Evolutionary conservation across 495 filamentous ascomycete species (phyloP).

Genomic region (Lichina pygmaea): DNA sequence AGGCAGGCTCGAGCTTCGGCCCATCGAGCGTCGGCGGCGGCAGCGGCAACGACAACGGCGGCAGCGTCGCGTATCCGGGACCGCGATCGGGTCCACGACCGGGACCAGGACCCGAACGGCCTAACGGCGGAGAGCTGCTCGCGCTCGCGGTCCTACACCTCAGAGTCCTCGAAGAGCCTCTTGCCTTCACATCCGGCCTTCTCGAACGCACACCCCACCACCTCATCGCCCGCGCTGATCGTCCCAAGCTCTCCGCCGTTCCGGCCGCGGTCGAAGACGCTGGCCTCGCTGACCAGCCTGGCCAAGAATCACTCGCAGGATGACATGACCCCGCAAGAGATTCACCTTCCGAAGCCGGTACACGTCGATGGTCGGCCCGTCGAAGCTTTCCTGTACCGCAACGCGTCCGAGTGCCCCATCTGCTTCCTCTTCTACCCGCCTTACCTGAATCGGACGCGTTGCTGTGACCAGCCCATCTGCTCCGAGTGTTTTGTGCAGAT

Average conservation of each 20-base stretch:
- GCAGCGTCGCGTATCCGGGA: slow-evolving; percentile 7
- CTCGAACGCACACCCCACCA: slow-evolving; percentile 19
- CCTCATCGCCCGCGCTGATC: slow-evolving; percentile 19
- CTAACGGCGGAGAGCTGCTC: slow-evolving; percentile 17
- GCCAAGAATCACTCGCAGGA: slow-evolving; percentile 38
- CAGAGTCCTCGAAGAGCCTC: slow-evolving; percentile 27
- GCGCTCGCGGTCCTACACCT: slow-evolving; percentile 50
- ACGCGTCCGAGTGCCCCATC: slow-evolving; percentile 75
- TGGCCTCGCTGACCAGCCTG: slow-evolving; percentile 51
- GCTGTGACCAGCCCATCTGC: slow-evolving; percentile 91
- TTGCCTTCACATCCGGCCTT: slow-evolving; percentile 19
- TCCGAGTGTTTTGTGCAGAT: slow-evolving; percentile 99
- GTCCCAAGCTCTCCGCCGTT: slow-evolving; percentile 37
- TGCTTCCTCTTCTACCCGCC: slow-evolving; percentile 92
- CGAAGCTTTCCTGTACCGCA: slow-evolving; percentile 81
- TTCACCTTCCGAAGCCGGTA: slow-evolving; percentile 55
- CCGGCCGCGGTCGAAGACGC: slow-evolving; percentile 48
- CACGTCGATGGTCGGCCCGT: slow-evolving; percentile 78
- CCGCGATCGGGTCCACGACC: slow-evolving; percentile 13
- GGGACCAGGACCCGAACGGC: slow-evolving; percentile 9
- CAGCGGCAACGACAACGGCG: background rate
- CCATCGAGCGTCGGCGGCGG: too few relatives aligned
- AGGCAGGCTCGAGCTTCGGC: slow-evolving; percentile 22
- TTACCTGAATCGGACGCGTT: slow-evolving; percentile 83
- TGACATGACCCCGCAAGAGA: slow-evolving; percentile 49